phyloP scores from a whole-genome alignment of 306 rosid species.

The Citrullus amarus region DNA sequence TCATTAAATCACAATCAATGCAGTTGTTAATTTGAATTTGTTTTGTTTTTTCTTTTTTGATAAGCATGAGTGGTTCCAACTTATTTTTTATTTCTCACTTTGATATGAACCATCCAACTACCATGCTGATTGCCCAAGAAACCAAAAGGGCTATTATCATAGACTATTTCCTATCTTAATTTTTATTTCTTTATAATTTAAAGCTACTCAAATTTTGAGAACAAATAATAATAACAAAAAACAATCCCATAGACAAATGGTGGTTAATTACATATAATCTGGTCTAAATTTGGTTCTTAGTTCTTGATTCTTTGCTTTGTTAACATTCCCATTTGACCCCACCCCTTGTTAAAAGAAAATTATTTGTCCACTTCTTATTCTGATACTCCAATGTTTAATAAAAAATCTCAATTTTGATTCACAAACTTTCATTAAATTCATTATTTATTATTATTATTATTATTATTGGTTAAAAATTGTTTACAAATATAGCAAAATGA shows the following conservation, averaged over 20 bases:
- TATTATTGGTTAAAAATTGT: too few relatives aligned
- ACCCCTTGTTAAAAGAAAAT: too few relatives aligned
- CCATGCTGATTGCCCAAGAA: background rate
- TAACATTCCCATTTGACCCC: background rate
- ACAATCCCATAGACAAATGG: background rate
- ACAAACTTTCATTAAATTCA: too few relatives aligned
- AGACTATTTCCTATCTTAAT: background rate
- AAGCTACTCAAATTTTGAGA: background rate
- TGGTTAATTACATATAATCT: background rate
- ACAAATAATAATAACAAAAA: background rate
- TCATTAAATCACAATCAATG: background rate
- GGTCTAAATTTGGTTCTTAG: background rate
- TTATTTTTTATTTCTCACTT: background rate
- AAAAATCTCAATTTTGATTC: too few relatives aligned
- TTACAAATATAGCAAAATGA: too few relatives aligned
- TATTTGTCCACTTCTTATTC: too few relatives aligned
- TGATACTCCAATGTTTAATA: too few relatives aligned
- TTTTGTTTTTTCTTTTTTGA: background rate
- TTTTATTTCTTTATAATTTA: background rate
- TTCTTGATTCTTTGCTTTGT: background rate
- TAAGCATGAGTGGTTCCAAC: slow-evolving; percentile 1
- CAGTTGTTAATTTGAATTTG: background rate
- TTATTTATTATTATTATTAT: too few relatives aligned
- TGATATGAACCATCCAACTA: slow-evolving; percentile 5
- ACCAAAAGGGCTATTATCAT: background rate